Percentiles rank a stretch among this genome's conserved stretches.
phyloP scores from a whole-genome alignment of 805 yeast genomes.

The Blastobotrys mokoenaii region DNA sequence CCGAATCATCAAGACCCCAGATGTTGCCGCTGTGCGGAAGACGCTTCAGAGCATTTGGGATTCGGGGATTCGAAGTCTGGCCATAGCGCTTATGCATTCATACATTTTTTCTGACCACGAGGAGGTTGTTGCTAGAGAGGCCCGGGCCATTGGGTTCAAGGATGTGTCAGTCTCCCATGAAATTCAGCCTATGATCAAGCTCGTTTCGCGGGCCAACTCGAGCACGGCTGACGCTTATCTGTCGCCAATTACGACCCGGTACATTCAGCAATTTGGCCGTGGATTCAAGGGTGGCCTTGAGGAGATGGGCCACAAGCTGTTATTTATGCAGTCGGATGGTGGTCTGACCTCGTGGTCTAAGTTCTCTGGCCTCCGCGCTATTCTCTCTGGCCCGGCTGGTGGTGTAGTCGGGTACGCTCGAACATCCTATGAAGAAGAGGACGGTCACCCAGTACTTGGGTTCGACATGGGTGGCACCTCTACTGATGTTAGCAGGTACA shows the following conservation, averaged over 20 bases:
- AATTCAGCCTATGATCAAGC: slow-evolving; percentile 72
- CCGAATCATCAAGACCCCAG: slow-evolving; percentile 45
- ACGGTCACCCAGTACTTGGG: slow-evolving; percentile 60
- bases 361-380: slow-evolving; percentile 83
- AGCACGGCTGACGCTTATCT: slow-evolving; percentile 76
- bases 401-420: slow-evolving; percentile 91
- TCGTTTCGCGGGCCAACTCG: slow-evolving; percentile 67
- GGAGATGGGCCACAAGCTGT: slow-evolving; percentile 27
- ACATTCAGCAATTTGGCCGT: slow-evolving; percentile 49
- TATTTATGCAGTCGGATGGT: slow-evolving; percentile 94
- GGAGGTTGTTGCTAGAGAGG: slow-evolving; percentile 46
- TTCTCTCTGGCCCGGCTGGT: slow-evolving; percentile 95
- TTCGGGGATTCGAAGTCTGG: slow-evolving; percentile 59
- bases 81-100: slow-evolving; percentile 64
- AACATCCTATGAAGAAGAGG: slow-evolving; percentile 55
- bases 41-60: slow-evolving; percentile 39
- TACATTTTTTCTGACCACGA: slow-evolving; percentile 72
- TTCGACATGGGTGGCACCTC: slow-evolving; percentile 92
- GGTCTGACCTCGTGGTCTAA: slow-evolving; percentile 78
- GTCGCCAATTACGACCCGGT: slow-evolving; percentile 67
- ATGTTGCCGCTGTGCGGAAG: slow-evolving; percentile 34
- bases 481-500: slow-evolving; percentile 71
- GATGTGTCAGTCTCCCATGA: slow-evolving; percentile 62
- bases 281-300: slow-evolving; percentile 51
- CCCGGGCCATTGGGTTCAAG: slow-evolving; percentile 55